Evolutionary conservation across 1,284 basidiomycete genomes (phyloP).

Genomic region (Moesziomyces parantarcticus): DNA sequence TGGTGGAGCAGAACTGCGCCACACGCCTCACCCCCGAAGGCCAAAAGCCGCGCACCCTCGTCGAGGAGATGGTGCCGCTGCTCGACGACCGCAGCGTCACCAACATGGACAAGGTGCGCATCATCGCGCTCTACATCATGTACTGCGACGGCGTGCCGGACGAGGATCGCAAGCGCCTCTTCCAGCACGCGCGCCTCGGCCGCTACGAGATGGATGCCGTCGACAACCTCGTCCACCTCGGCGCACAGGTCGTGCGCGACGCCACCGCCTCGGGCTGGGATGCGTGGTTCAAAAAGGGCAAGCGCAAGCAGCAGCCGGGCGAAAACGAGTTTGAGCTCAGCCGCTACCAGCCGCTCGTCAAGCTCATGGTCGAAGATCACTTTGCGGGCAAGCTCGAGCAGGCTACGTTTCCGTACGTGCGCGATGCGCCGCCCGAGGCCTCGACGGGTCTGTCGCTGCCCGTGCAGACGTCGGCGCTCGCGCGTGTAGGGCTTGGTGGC

Average conservation of each 20-base stretch:
- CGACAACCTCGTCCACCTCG: conserved; percentile 85
- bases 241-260: conserved; percentile 82
- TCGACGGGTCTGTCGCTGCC: conserved; percentile 13
- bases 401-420: conserved; percentile 86
- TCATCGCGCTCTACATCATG: conserved; percentile 95
- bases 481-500: conserved; percentile 32
- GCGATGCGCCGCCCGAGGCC: conserved; percentile 78
- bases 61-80: conserved; percentile 98
- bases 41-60: conserved; percentile 71
- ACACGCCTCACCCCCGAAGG: conserved; percentile 65
- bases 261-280: conserved; percentile 39
- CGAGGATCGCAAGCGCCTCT: conserved; percentile 91
- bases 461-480: conserved; percentile 42
- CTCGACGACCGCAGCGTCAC: conserved; percentile 83
- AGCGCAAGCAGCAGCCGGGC: conserved; percentile 78
- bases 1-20: conserved; percentile 81
- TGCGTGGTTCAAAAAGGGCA: conserved; percentile 70
- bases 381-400: conserved; percentile 81
- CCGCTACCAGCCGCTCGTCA: conserved; percentile 87
- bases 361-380: conserved; percentile 90
- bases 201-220: conserved; percentile 93
- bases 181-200: conserved; percentile 92
- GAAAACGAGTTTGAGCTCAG: conserved; percentile 97
- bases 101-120: conserved; percentile 85
- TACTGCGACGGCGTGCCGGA: conserved; percentile 96